phyloP scores from a whole-genome alignment of 2,329 filamentous ascomycete genomes.

The Geosmithia morbida region DNA sequence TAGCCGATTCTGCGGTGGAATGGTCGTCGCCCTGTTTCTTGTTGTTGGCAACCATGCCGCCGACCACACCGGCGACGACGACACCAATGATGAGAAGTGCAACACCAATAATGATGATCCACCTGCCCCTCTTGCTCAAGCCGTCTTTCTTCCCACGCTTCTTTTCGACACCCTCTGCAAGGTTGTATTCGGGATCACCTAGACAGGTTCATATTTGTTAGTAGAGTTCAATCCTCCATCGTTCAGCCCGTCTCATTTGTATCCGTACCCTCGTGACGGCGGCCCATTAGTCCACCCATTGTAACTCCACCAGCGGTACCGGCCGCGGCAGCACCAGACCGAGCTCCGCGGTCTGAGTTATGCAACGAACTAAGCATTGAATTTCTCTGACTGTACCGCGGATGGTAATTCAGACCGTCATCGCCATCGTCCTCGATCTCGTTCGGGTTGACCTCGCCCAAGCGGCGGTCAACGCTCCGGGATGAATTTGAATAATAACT shows the following conservation, averaged over 20 bases:
- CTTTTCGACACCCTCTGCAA: slow-evolving; percentile 39
- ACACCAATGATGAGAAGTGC: slow-evolving; percentile 52
- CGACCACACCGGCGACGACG: slow-evolving; percentile 60
- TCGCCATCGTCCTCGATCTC: slow-evolving; percentile 80
- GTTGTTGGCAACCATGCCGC: slow-evolving; percentile 51
- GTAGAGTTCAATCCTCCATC: neutral
- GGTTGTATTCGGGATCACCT: slow-evolving; percentile 16
- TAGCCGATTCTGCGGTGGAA: slow-evolving; percentile 32
- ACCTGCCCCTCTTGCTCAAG: slow-evolving; percentile 52
- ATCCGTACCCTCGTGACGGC: slow-evolving; percentile 8
- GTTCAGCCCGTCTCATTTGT: neutral
- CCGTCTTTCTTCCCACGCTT: slow-evolving; percentile 35
- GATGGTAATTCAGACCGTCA: slow-evolving; percentile 52
- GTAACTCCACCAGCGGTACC: slow-evolving; percentile 25
- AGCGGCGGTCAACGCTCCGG: slow-evolving; percentile 28
- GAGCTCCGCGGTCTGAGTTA: slow-evolving; percentile 16
- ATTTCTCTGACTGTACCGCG: slow-evolving; percentile 26
- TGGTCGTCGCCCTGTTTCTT: slow-evolving; percentile 13
- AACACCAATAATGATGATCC: slow-evolving; percentile 52
- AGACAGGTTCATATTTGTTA: slow-evolving; percentile 3
- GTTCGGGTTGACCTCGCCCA: slow-evolving; percentile 58
- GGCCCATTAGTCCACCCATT: slow-evolving; percentile 14
- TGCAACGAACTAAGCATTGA: slow-evolving; percentile 45
- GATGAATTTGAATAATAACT: slow-evolving; percentile 34
- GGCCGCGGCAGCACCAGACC: slow-evolving; percentile 29